These are phyloP conservation scores for Fagopyrum tataricum DNA, from an alignment of 148 eudicot genomes.

Conservation along the genomic window DNA sequence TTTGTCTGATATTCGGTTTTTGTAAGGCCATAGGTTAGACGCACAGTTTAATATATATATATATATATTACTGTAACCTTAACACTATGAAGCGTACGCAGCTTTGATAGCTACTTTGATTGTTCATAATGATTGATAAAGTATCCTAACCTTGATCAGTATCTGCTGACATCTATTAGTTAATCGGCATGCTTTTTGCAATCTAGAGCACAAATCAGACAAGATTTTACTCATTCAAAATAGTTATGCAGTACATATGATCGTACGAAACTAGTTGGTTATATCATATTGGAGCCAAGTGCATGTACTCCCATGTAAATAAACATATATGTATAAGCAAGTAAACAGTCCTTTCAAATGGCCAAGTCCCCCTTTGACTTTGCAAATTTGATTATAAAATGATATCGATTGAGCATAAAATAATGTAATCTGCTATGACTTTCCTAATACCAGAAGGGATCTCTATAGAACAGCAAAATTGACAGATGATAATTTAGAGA, in stretches of 20 bases:
- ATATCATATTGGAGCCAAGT: background rate
- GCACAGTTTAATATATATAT: too few species aligned
- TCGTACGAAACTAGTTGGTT: background rate
- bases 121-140: too few species aligned
- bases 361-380: background rate
- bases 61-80: too few species aligned
- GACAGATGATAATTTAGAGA: background rate
- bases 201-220: background rate
- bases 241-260: background rate
- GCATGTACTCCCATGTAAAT: background rate
- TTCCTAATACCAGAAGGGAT: background rate
- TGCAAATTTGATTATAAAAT: background rate
- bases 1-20: too few species aligned
- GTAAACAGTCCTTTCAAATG: background rate
- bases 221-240: background rate
- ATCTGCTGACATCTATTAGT: background rate
- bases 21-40: too few species aligned
- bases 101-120: too few species aligned
- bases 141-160: background rate
- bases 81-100: too few species aligned
- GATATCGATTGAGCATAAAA: background rate
- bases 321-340: background rate
- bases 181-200: conserved; percentile 1
- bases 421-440: background rate
- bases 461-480: background rate